Base-by-base conservation (phyloP, 495 filamentous ascomycete species). In the Chaetomium cochliodes region DNA sequence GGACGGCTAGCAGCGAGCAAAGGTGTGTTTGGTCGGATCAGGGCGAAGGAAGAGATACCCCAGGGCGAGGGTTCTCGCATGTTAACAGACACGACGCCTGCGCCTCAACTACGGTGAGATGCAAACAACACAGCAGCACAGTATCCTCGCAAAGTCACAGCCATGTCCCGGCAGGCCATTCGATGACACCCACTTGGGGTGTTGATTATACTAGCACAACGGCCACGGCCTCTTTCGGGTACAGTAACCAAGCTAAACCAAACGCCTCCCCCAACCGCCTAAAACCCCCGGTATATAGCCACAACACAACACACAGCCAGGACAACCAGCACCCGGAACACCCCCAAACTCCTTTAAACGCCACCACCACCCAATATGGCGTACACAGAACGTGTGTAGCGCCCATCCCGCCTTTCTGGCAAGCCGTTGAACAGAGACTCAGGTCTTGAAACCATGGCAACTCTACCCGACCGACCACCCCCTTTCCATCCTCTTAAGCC, bases 181-280 rank as follows among this genome's bases (percentile, higher is more conserved):
- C 7, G 9, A 53, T 22, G 26, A 41, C 23, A 16, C 13, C 42
- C 41, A 3, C 41, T 49, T 33, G 56, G n/a, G n/a, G 18, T 20
- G 56, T 46, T 37, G 8, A 62, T 46, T 46, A 62, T 62, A 47
- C 60, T 62, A 42, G 50, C 39, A 62, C 60, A 62, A 28, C 4
- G 49, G 49, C 47, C 59, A 18, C 23, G 23, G 47, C 49, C 49
- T 1, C 26, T 0, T 11, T n/a, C 50, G 37, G 49, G 60, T 44
- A 33, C 37, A 28, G 18, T 55, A 54, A 53, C 50, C 60, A 62
- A 62, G 11, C 51, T 39, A 62, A n/a, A 62, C 50, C 37, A 30
- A 0, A 42, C 49, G 23, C 46, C 30, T 52, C 39, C 30, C 37
- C 22, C 8, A 42, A 20, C 42, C 57, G 25, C 30, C 50, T 30